Evolutionary conservation across 805 yeast genomes (phyloP).

Genomic region (Metschnikowia anglica): DNA sequence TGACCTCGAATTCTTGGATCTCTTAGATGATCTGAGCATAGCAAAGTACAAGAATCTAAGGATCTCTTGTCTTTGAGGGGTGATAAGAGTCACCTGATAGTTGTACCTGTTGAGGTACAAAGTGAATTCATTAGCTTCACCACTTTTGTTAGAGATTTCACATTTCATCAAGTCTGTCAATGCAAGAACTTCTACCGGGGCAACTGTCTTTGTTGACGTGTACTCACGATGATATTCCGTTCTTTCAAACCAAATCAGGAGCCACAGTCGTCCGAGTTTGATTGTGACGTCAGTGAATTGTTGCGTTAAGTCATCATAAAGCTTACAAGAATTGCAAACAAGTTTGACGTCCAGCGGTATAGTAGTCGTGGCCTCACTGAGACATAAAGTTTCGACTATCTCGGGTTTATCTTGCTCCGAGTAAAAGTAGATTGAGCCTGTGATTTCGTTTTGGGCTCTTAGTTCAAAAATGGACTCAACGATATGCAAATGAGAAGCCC

Average conservation of each 20-base stretch:
- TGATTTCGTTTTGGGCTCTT: constrained; percentile 19
- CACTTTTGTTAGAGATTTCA: constrained; percentile 30
- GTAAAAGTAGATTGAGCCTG: constrained; percentile 26
- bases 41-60: constrained; percentile 68
- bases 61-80: constrained; percentile 52
- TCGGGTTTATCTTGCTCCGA: constrained; percentile 36
- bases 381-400: constrained; percentile 35
- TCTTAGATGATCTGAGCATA: constrained; percentile 50
- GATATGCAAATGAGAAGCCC: constrained; percentile 23
- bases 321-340: constrained; percentile 29
- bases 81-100: constrained; percentile 30
- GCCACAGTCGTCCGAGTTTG: constrained; percentile 66
- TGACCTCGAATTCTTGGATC: constrained; percentile 24
- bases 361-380: constrained; percentile 33
- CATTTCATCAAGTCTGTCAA: constrained; percentile 38
- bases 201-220: constrained; percentile 28
- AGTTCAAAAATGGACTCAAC: constrained; percentile 25
- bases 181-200: constrained; percentile 36
- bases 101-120: constrained; percentile 29
- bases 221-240: constrained; percentile 19
- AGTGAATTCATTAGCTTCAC: constrained; percentile 33
- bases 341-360: constrained; percentile 40
- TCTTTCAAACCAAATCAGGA: constrained; percentile 47
- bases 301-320: constrained; percentile 18
- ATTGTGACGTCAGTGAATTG: constrained; percentile 58